Percentiles rank a stretch among this genome's conserved stretches.
Evolutionary conservation across 352 stramenopile genomes (phyloP).

Genomic region (Globisporangium abappressorium): DNA sequence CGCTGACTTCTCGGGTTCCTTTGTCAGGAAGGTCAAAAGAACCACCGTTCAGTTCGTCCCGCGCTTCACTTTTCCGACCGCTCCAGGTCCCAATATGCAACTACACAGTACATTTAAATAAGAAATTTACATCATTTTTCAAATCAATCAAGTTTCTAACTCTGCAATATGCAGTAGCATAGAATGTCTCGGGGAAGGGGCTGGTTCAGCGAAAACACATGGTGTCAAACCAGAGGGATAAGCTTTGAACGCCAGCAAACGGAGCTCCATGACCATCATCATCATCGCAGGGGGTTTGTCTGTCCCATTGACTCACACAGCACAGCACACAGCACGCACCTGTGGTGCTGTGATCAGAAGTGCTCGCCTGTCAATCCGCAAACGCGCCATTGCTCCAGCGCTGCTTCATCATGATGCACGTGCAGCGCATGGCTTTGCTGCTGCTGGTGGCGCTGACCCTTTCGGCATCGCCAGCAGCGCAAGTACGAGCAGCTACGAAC

Average conservation of each 20-base stretch:
- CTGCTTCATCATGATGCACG: not conserved
- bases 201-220: slow-evolving; percentile 3
- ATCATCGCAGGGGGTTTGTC: not conserved
- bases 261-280: not conserved
- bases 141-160: not conserved
- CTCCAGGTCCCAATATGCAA: not conserved
- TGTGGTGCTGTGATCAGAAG: not conserved
- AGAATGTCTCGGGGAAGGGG: not conserved
- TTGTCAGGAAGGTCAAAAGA: not conserved
- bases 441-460: not conserved
- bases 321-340: no score
- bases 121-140: not conserved
- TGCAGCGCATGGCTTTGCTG: not conserved
- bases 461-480: not conserved
- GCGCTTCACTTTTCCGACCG: not conserved
- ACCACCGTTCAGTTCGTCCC: not conserved
- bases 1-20: not conserved
- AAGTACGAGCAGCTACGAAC: not conserved
- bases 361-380: not conserved
- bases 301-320: not conserved
- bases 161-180: not conserved
- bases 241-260: not conserved
- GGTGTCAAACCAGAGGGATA: not conserved
- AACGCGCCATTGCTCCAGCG: not conserved
- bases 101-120: not conserved